A percentile compares a stretch with the other conserved stretches of the same genome.
Evolutionary conservation across 768 basidiomycete species (phyloP).

Genomic region (Xerocomellus amylosporus): DNA sequence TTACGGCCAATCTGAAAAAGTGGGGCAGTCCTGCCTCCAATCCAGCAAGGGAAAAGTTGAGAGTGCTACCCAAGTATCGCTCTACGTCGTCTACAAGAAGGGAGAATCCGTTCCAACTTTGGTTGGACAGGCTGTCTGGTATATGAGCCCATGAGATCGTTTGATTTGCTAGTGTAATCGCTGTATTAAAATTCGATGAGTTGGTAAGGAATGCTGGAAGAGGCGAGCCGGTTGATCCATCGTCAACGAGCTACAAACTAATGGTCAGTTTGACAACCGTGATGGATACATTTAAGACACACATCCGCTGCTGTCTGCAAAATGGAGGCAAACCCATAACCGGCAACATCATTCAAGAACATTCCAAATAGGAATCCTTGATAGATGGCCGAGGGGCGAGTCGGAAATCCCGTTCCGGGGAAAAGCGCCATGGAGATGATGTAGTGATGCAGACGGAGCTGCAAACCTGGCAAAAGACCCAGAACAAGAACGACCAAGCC

Average conservation of each 20-base stretch:
- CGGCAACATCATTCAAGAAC: constrained; percentile 76
- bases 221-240: constrained; percentile 65
- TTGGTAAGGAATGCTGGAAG: constrained; percentile 74
- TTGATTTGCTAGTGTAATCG: constrained; percentile 53
- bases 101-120: constrained; percentile 71
- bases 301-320: constrained; percentile 74
- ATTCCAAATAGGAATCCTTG: constrained; percentile 82
- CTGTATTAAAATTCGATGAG: constrained; percentile 60
- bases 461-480: constrained; percentile 63
- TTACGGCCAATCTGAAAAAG: constrained; percentile 78
- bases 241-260: constrained; percentile 57
- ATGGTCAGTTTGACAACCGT: neutral
- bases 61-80: constrained; percentile 63
- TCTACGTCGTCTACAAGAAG: constrained; percentile 87
- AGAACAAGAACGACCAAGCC: constrained; percentile 66
- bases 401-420: constrained; percentile 79
- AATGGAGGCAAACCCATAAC: constrained; percentile 78
- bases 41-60: constrained; percentile 68
- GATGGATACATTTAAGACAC: constrained; percentile 20
- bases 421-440: constrained; percentile 71
- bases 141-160: constrained; percentile 55
- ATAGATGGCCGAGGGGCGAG: constrained; percentile 72
- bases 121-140: constrained; percentile 28
- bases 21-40: constrained; percentile 62
- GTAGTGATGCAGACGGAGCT: constrained; percentile 80